These are phyloP conservation scores for Lentinula sp. DNA, from an alignment of 768 basidiomycete genomes.

Conservation along the genomic window DNA sequence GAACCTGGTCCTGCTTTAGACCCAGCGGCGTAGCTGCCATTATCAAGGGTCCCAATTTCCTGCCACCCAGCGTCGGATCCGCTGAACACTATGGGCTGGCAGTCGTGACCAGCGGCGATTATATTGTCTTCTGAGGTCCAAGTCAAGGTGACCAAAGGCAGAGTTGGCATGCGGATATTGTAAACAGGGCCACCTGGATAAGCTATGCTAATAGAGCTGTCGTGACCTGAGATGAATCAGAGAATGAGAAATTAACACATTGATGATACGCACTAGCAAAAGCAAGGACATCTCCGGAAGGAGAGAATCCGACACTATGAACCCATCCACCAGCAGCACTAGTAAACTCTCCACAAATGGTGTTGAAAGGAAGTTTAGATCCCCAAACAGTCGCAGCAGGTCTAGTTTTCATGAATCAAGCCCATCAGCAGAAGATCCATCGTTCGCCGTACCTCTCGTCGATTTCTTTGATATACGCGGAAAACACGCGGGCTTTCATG, in stretches of 20 bases:
- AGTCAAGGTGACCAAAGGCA: constrained; percentile 80
- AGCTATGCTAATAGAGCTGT: constrained; percentile 88
- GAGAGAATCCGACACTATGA: constrained; percentile 92
- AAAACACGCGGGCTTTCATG: constrained; percentile 96
- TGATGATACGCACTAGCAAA: constrained; percentile 70
- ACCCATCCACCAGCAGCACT: constrained; percentile 96
- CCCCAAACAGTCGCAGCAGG: constrained; percentile 92
- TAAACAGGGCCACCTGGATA: constrained; percentile 80
- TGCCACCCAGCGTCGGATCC: constrained; percentile 79
- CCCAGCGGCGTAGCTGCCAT: constrained; percentile 61
- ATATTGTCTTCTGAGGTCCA: constrained; percentile 82
- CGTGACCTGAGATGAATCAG: constrained; percentile 60
- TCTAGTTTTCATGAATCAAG: constrained; percentile 31
- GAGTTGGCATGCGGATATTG: constrained; percentile 66
- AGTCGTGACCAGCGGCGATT: constrained; percentile 95
- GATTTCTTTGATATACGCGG: constrained; percentile 97
- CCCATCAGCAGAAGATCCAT: background rate
- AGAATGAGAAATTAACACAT: background rate
- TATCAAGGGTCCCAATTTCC: constrained; percentile 77
- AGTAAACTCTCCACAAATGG: constrained; percentile 89
- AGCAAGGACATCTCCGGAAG: constrained; percentile 89
- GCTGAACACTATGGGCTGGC: constrained; percentile 85
- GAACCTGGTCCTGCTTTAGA: constrained; percentile 33
- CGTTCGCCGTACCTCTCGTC: constrained; percentile 69
- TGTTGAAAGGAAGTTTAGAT: constrained; percentile 97